Evolutionary conservation across 371 early-diverging fungal species (phyloP).

Genomic region (Chytridium lagenaria): DNA sequence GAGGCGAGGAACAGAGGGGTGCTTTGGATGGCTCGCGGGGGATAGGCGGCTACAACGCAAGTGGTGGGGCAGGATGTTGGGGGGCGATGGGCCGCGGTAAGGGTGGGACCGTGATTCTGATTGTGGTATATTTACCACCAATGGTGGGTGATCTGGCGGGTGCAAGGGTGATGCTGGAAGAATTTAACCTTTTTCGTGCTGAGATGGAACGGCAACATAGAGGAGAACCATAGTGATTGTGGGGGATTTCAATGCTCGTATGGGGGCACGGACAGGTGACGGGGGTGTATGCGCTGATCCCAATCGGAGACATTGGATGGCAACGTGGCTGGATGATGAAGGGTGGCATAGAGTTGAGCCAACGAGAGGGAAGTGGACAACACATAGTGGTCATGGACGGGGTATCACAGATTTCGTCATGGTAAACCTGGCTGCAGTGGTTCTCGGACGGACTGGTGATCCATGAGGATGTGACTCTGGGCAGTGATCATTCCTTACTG

Average conservation of each 20-base stretch:
- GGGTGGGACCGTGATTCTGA: background rate
- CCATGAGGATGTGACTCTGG: too few species aligned
- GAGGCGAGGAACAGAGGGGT: background rate
- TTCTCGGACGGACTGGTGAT: too few species aligned
- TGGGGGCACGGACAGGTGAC: constrained; percentile 4
- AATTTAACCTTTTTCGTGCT: background rate
- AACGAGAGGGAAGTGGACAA: background rate
- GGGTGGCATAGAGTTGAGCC: background rate
- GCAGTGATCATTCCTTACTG: too few species aligned
- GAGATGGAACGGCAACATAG: background rate
- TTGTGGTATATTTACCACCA: background rate
- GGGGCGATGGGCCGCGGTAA: background rate
- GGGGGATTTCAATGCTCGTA: background rate
- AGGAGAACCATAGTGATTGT: background rate
- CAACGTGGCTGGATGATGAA: background rate
- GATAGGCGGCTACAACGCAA: background rate
- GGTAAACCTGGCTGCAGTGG: too few species aligned
- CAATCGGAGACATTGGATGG: background rate
- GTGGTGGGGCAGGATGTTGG: constrained; percentile 2
- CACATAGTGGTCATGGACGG: background rate
- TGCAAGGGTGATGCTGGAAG: background rate
- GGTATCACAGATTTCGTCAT: too few species aligned
- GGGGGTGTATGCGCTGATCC: background rate
- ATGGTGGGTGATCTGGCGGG: background rate
- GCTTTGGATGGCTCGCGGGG: background rate